phyloP scores from a whole-genome alignment of 228 moss, liverwort and hornwort genomes.

The Sphagnum magellanicum region DNA sequence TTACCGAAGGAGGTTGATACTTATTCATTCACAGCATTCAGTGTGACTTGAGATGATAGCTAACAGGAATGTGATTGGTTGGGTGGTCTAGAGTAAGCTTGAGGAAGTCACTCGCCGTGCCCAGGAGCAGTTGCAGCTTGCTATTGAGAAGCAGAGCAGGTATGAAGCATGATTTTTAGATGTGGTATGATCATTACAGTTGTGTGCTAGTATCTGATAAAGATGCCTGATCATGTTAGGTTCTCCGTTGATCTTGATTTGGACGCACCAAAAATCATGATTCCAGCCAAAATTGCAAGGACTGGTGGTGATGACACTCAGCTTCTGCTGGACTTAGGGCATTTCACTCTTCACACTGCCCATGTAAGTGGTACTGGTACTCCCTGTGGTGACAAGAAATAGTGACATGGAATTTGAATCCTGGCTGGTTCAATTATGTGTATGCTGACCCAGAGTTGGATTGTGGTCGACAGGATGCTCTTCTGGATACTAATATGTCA shows the following conservation, averaged over 20 bases:
- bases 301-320: slow-evolving; percentile 64
- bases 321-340: slow-evolving; percentile 83
- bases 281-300: slow-evolving; percentile 65
- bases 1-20: no score
- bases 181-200: not conserved
- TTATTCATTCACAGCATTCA: no score
- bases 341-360: slow-evolving; percentile 82
- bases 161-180: slow-evolving; percentile 3
- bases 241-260: slow-evolving; percentile 79
- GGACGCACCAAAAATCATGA: slow-evolving; percentile 87
- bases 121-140: slow-evolving; percentile 83
- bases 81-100: slow-evolving; percentile 55
- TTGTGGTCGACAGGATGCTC: slow-evolving; percentile 19
- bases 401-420: not conserved
- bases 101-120: slow-evolving; percentile 94
- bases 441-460: not conserved
- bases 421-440: not conserved
- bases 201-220: not conserved
- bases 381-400: not conserved
- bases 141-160: slow-evolving; percentile 81
- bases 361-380: slow-evolving; percentile 27
- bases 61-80: no score
- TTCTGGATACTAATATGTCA: slow-evolving; percentile 8
- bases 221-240: slow-evolving; percentile 18
- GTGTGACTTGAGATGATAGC: no score